Evolutionary conservation across 1,139 yeast genomes (phyloP).

Genomic region (Williopsis jadinii): DNA sequence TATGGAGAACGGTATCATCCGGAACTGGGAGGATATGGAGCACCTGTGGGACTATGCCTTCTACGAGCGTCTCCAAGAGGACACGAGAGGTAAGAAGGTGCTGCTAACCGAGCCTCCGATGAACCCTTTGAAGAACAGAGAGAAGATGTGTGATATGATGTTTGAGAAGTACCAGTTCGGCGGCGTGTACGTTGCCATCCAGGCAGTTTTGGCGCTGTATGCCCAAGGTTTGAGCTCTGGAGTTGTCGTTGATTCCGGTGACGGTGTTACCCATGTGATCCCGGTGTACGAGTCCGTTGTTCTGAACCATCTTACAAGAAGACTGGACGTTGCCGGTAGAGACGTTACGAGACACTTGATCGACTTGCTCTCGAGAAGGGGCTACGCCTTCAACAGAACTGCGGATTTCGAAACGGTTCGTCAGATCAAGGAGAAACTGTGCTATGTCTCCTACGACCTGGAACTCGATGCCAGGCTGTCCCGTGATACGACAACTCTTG

Average conservation of each 20-base stretch:
- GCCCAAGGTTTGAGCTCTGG: constrained; percentile 97
- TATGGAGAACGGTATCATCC: constrained; percentile 97
- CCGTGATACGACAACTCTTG: constrained; percentile 89
- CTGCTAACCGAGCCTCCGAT: constrained; percentile 95
- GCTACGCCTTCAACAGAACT: constrained; percentile 95
- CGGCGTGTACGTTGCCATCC: constrained; percentile 96
- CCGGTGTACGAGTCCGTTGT: constrained; percentile 98
- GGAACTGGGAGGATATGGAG: constrained; percentile 98
- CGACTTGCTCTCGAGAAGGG: constrained; percentile 84
- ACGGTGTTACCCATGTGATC: constrained; percentile 94
- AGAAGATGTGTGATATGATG: constrained; percentile 95
- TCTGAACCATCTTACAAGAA: constrained; percentile 82
- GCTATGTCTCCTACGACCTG: constrained; percentile 92
- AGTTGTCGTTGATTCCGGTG: constrained; percentile 97
- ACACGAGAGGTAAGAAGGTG: constrained; percentile 73
- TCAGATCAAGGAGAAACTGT: constrained; percentile 91
- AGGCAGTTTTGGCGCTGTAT: constrained; percentile 92
- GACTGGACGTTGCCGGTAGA: constrained; percentile 96
- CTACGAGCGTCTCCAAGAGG: constrained; percentile 78
- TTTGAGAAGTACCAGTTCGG: constrained; percentile 93
- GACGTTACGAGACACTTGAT: constrained; percentile 94
- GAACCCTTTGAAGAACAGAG: constrained; percentile 92
- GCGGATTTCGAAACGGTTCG: constrained; percentile 98
- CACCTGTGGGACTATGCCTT: constrained; percentile 98
- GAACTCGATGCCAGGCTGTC: constrained; percentile 84